These are phyloP conservation scores for Macrotyloma uniflorum DNA, from an alignment of 306 rosid genomes.

Conservation along the genomic window DNA sequence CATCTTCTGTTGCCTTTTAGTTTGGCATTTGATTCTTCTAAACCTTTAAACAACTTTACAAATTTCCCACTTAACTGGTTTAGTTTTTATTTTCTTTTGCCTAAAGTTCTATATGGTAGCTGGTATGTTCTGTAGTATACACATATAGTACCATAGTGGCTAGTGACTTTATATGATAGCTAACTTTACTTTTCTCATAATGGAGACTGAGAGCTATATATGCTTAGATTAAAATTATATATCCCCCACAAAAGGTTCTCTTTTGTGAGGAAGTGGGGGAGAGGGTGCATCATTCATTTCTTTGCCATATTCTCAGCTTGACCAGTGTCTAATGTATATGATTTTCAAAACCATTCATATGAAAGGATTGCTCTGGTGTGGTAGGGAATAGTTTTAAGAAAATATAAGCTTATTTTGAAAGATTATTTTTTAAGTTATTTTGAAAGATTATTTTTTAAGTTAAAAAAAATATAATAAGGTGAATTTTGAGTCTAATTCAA, in stretches of 20 bases:
- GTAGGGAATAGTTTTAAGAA: not conserved
- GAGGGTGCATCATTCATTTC: not conserved
- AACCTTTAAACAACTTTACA: not conserved
- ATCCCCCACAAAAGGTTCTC: not conserved
- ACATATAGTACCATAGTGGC: conserved; percentile 10
- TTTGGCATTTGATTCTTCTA: not conserved
- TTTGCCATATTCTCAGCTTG: not conserved
- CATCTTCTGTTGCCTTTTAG: not conserved
- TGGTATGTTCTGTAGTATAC: not conserved
- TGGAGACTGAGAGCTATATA: not conserved
- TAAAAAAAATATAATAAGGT: too few species aligned
- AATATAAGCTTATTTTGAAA: not conserved
- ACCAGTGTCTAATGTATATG: not conserved
- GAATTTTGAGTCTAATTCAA: too few species aligned
- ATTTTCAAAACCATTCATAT: not conserved
- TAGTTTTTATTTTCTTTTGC: not conserved
- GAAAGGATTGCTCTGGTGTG: not conserved
- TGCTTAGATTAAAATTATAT: not conserved
- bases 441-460: too few species aligned
- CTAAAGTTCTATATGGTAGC: not conserved
- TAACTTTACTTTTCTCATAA: conserved; percentile 22
- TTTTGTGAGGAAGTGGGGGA: not conserved
- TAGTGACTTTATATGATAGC: not conserved
- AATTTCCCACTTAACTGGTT: not conserved
- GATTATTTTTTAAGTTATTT: too few species aligned